Evolutionary conservation across 352 stramenopile genomes (phyloP).

Genomic region (Globisporangium rhizosaccharum): DNA sequence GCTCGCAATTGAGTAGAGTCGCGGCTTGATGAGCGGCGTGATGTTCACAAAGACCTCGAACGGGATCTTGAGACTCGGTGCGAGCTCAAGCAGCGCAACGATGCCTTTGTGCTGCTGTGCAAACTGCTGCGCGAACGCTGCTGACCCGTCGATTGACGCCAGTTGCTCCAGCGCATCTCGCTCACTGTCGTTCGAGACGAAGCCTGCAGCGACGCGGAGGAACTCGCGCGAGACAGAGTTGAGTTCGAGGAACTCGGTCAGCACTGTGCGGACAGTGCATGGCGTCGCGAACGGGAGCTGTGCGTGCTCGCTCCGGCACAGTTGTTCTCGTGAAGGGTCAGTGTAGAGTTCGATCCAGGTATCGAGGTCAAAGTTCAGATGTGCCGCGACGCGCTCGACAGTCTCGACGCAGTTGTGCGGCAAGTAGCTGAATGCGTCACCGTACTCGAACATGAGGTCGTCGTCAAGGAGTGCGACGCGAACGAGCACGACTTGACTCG

Average conservation of each 20-base stretch:
- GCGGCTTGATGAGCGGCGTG: constrained; percentile 79
- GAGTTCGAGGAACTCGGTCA: constrained; percentile 90
- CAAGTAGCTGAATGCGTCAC: constrained; percentile 83
- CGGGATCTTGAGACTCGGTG: constrained; percentile 35
- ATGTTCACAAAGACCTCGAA: constrained; percentile 84
- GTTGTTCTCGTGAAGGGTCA: neutral
- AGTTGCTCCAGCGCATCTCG: constrained; percentile 39
- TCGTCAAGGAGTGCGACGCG: constrained; percentile 48
- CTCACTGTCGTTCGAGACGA: constrained; percentile 35
- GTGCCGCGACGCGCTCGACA: constrained; percentile 66
- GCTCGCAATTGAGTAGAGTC: constrained; percentile 93
- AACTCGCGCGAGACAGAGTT: constrained; percentile 57
- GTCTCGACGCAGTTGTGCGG: constrained; percentile 54
- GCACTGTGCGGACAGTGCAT: constrained; percentile 81
- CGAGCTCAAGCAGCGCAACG: constrained; percentile 66
- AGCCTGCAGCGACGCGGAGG: constrained; percentile 45
- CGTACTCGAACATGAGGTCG: constrained; percentile 66
- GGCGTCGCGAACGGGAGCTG: constrained; percentile 87
- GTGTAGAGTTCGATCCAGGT: constrained; percentile 65
- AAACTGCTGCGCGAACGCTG: constrained; percentile 81
- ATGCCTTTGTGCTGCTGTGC: constrained; percentile 63
- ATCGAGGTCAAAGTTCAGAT: constrained; percentile 81
- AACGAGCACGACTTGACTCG: constrained; percentile 26
- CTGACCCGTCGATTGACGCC: constrained; percentile 58
- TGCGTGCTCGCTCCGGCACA: neutral